Evolutionary conservation across 176 grass and related monocot species (phyloP), one percentile per base, ranked within the genome.

Genomic region (Rhipidocladum racemiflorum): DNA sequence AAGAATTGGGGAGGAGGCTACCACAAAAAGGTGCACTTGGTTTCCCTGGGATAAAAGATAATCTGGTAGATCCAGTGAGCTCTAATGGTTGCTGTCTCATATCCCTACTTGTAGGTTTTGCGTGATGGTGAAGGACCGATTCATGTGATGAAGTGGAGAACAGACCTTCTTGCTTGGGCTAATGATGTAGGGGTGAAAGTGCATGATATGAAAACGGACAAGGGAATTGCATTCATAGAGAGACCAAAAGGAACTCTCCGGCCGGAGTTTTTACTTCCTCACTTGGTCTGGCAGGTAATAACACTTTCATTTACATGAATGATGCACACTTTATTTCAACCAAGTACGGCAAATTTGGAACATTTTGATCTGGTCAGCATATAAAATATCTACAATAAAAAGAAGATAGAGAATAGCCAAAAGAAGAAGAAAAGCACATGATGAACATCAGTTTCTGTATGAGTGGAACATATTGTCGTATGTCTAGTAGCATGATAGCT

Each of bases 91-190:
- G 16, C 71, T 79, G 12, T 49, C 28, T 68, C 4, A 44, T 88
- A 18, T 79, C 53, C 36, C 68, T 57, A 44, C 14, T 61, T 74
- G 17, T 38, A 99, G 96, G 68, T 99, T 85, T 54, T 99, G 38
- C 91, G 90, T 87, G 96, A 99, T 68, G 96, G 91, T 48, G 96
- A 99, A 90, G 96, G 96, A 54, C 92, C 96, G 62, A 99, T 99
- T 80, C 92, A 99, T 91, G 81, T 89, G 63, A 90, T 93, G 81
- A 99, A 95, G 85, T 99, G 96, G 96, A 93, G 92, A 87, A 80
- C 85, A 17, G 94, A 86, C 83, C 91, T 95, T 35, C 92, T 99
- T 90, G 96, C 92, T 82, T 99, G 92, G 92, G 92, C 91, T 79
- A 99, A 93, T 76, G 89, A 99, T 88, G 86, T 79, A 74, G 96